These are phyloP conservation scores for Neospermospora avenae DNA, from an alignment of 2,329 filamentous ascomycete genomes.

Conservation along the genomic window DNA sequence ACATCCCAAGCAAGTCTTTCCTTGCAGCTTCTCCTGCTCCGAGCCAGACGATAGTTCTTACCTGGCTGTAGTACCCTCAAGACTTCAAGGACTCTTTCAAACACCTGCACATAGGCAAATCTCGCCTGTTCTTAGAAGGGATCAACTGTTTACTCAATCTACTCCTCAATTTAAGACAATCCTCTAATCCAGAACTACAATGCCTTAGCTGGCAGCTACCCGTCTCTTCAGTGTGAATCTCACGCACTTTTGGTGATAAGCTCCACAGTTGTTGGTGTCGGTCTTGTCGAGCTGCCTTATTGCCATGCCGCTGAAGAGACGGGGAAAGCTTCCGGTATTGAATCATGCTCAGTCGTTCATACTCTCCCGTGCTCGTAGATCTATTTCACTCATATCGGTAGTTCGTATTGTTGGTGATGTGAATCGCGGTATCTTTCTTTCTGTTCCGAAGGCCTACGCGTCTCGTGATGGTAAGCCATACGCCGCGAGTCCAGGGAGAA, in stretches of 20 bases:
- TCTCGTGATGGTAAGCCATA: background rate
- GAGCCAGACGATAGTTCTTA: too few relatives aligned
- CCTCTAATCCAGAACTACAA: too few relatives aligned
- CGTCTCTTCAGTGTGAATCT: background rate
- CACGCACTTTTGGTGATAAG: background rate
- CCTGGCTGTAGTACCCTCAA: too few relatives aligned
- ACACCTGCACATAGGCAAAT: too few relatives aligned
- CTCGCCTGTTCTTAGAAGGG: too few relatives aligned
- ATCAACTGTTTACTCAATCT: too few relatives aligned
- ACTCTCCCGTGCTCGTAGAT: background rate
- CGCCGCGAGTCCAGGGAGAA: background rate
- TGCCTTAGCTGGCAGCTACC: too few relatives aligned
- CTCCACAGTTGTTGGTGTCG: background rate
- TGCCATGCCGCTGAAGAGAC: background rate
- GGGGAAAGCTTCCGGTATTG: background rate
- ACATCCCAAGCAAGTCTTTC: too few relatives aligned
- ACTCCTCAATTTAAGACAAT: too few relatives aligned
- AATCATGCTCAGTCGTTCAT: background rate
- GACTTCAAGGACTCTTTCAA: too few relatives aligned
- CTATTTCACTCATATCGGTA: background rate
- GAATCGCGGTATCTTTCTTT: background rate
- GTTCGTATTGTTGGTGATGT: background rate
- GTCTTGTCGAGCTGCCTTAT: background rate
- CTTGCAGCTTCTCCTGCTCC: too few relatives aligned
- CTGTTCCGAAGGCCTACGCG: background rate